phyloP scores from a whole-genome alignment of 306 rosid species.

The Acacia melanoxylon region DNA sequence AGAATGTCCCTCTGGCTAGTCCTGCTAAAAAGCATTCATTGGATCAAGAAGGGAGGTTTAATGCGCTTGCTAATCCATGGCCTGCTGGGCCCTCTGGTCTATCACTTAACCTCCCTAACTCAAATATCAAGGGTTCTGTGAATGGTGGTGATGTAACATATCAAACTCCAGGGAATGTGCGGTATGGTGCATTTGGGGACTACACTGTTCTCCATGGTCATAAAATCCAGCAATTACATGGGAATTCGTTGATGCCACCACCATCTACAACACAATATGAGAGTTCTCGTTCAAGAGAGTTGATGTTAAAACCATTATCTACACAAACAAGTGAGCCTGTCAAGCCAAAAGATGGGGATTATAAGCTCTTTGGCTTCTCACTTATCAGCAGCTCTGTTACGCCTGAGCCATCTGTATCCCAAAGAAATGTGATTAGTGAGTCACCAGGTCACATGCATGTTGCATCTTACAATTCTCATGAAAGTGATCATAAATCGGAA shows the following conservation, averaged over 20 bases:
- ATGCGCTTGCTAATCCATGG: conserved; percentile 51
- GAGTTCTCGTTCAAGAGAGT: conserved; percentile 47
- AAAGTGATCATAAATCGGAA: conserved; percentile 59
- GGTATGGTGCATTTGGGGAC: conserved; percentile 53
- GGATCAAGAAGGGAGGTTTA: conserved; percentile 68
- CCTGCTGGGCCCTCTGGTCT: conserved; percentile 53
- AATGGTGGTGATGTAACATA: conserved; percentile 48
- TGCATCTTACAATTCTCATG: conserved; percentile 35
- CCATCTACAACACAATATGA: conserved; percentile 53
- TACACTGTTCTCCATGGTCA: conserved; percentile 47
- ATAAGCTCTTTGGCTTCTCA: conserved; percentile 81
- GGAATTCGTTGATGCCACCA: conserved; percentile 69
- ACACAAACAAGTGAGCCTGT: conserved; percentile 44
- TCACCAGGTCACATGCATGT: conserved; percentile 31
- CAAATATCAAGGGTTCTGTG: conserved; percentile 51
- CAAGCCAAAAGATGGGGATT: conserved; percentile 68
- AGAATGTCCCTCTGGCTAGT: conserved; percentile 38
- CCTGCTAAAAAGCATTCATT: conserved; percentile 45
- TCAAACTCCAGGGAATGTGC: conserved; percentile 55
- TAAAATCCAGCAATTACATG: conserved; percentile 58
- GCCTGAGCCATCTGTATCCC: conserved; percentile 42
- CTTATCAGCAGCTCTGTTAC: conserved; percentile 43
- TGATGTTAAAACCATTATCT: conserved; percentile 37
- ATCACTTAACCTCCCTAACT: conserved; percentile 55
- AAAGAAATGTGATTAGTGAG: conserved; percentile 38